A percentile compares a stretch with the other conserved stretches of the same genome.
Evolutionary conservation across 495 filamentous ascomycete genomes (phyloP).

Genomic region (Chlorociboria aeruginascens): DNA sequence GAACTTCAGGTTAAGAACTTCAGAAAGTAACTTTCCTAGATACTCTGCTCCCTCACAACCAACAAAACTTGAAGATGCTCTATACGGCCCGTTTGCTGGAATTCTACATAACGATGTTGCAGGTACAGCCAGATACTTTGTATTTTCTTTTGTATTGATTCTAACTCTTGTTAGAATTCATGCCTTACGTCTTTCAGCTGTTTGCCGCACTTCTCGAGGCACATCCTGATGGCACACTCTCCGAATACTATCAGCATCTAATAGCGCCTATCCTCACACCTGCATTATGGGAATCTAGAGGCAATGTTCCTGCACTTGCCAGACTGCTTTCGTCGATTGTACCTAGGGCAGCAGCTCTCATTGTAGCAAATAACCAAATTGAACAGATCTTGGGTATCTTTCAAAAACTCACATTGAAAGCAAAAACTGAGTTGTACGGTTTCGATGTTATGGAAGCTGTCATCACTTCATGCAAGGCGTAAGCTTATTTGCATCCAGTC

Average conservation of each 20-base stretch:
- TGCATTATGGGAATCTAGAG: slow-evolving; percentile 73
- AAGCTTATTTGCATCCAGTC: slow-evolving; percentile 24
- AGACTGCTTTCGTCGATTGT: slow-evolving; percentile 77
- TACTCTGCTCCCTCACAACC: slow-evolving; percentile 55
- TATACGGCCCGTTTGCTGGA: slow-evolving; percentile 65
- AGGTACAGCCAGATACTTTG: slow-evolving; percentile 33
- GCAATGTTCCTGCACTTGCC: slow-evolving; percentile 84
- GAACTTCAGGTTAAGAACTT: not conserved
- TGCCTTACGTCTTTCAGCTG: slow-evolving; percentile 93
- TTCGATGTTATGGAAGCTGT: slow-evolving; percentile 85
- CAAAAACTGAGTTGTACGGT: slow-evolving; percentile 65
- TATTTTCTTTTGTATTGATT: not conserved
- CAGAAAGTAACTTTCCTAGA: slow-evolving; percentile 19
- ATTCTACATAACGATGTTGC: slow-evolving; percentile 72
- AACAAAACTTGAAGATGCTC: slow-evolving; percentile 58
- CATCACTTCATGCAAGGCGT: slow-evolving; percentile 57
- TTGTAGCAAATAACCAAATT: slow-evolving; percentile 64
- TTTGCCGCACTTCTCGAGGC: slow-evolving; percentile 80
- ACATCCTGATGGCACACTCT: slow-evolving; percentile 59
- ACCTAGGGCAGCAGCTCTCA: slow-evolving; percentile 55
- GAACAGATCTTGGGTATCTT: slow-evolving; percentile 81
- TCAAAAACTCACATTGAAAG: slow-evolving; percentile 57
- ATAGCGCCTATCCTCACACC: slow-evolving; percentile 64
- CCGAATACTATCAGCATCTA: slow-evolving; percentile 64
- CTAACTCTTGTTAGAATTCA: slow-evolving; percentile 55